These are phyloP conservation scores for Didymella keratinophila DNA, from an alignment of 2,329 filamentous ascomycete genomes.

Conservation along the genomic window DNA sequence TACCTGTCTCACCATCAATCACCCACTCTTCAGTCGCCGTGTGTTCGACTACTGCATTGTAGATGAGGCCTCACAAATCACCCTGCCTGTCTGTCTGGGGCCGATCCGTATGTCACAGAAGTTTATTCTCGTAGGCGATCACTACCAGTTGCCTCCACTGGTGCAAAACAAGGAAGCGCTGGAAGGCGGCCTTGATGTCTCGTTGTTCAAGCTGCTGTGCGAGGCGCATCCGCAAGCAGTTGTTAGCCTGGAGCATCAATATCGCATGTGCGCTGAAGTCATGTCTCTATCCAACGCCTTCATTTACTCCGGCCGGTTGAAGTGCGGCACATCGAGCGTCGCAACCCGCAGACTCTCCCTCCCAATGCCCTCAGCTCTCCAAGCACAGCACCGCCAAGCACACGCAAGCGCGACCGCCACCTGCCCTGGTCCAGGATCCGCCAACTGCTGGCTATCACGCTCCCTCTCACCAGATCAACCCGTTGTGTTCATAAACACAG, in stretches of 20 bases:
- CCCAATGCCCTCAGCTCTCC: conserved; percentile 56
- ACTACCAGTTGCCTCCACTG: conserved; percentile 92
- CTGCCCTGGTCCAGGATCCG: conserved; percentile 61
- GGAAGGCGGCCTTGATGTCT: conserved; percentile 86
- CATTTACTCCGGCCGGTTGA: conserved; percentile 89
- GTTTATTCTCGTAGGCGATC: conserved; percentile 95
- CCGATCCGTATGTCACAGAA: conserved; percentile 91
- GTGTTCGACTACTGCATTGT: conserved; percentile 98
- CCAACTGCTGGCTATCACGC: conserved; percentile 77
- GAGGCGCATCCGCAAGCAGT: conserved; percentile 88
- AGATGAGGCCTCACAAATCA: conserved; percentile 97
- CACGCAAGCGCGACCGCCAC: conserved; percentile 15
- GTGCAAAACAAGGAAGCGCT: conserved; percentile 91
- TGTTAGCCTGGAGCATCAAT: conserved; percentile 92
- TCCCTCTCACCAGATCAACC: conserved; percentile 74
- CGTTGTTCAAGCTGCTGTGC: conserved; percentile 91
- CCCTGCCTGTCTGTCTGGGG: conserved; percentile 89
- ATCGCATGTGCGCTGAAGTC: conserved; percentile 97
- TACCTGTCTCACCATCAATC: conserved; percentile 90
- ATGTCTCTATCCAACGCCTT: conserved; percentile 93
- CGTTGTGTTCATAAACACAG: conserved; percentile 90
- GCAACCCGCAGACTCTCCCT: conserved; percentile 73
- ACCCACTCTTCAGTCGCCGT: conserved; percentile 85
- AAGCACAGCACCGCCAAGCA: conserved; percentile 42
- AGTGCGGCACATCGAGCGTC: conserved; percentile 83